Percentiles rank a stretch among this genome's conserved stretches.
Conservation (phyloP, 768 basidiomycete species). For the Hypholoma sublateritium region DNA sequence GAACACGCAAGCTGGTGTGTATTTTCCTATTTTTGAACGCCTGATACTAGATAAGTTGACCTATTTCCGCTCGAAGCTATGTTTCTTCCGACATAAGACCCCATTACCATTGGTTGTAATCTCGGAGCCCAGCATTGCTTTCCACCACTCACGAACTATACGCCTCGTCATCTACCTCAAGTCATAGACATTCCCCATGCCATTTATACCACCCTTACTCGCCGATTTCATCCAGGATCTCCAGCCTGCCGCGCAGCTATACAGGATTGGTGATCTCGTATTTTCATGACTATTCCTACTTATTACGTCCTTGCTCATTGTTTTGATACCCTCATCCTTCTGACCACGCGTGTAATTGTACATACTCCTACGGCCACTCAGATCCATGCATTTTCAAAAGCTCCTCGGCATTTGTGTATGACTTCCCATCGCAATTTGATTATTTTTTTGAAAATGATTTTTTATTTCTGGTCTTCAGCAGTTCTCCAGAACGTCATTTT, state of each 20-base stretch:
- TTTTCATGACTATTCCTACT: background rate
- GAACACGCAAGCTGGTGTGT: constrained; percentile 68
- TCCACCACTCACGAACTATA: background rate
- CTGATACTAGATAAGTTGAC: background rate
- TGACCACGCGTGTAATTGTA: constrained; percentile 74
- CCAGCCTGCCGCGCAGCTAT: no score
- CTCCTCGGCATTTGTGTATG: background rate
- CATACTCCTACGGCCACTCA: constrained; percentile 40
- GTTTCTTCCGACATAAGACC: background rate
- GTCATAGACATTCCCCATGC: background rate
- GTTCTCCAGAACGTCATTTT: background rate
- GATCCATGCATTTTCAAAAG: background rate
- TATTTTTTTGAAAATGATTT: background rate
- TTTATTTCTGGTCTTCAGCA: background rate
- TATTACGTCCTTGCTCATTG: background rate
- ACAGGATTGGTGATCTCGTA: background rate
- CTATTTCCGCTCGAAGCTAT: background rate
- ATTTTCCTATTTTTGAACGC: background rate
- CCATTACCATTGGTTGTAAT: background rate
- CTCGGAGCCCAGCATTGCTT: background rate
- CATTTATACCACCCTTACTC: background rate
- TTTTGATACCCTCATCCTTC: constrained; percentile 19
- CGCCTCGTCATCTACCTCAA: background rate
- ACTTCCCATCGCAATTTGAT: background rate
- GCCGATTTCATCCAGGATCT: no score